phyloP scores from a whole-genome alignment of 1,284 basidiomycete species.

The Uromyces viciae-fabae region DNA sequence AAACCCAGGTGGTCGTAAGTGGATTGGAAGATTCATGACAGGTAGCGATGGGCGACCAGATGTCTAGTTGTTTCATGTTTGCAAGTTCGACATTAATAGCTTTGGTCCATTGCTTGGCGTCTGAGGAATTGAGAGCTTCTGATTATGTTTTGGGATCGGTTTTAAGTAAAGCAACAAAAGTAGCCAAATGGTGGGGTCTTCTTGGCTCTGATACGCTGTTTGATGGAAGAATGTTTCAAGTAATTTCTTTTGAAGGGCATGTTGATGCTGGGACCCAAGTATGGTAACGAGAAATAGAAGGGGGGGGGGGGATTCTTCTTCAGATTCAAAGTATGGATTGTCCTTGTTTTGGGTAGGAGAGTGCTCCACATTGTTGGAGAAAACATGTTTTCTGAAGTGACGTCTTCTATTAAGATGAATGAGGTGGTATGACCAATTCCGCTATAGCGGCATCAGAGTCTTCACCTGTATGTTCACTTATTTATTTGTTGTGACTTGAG shows the following conservation, averaged over 20 bases:
- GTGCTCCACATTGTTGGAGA: no score
- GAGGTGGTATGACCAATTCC: no score
- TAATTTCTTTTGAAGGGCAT: not conserved
- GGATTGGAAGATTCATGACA: not conserved
- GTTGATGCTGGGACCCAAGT: not conserved
- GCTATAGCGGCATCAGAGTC: no score
- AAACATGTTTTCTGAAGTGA: no score
- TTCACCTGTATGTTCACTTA: no score
- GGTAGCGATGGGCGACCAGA: no score
- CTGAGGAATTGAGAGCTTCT: not conserved
- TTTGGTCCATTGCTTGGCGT: not conserved
- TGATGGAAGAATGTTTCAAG: not conserved
- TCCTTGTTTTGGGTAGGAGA: no score
- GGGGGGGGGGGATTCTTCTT: not conserved
- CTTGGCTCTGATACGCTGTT: not conserved
- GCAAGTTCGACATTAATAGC: not conserved
- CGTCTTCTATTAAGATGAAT: no score
- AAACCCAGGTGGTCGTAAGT: constrained; percentile 1
- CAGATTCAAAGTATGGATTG: not conserved
- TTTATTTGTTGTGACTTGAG: no score
- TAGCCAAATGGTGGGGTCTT: not conserved
- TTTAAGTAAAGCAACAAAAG: not conserved
- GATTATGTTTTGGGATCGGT: not conserved
- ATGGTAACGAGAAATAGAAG: not conserved
- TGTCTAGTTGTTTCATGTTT: not conserved